phyloP scores from a whole-genome alignment of 192 early-diverging fungal species.

The Rhizophagus prolifer region DNA sequence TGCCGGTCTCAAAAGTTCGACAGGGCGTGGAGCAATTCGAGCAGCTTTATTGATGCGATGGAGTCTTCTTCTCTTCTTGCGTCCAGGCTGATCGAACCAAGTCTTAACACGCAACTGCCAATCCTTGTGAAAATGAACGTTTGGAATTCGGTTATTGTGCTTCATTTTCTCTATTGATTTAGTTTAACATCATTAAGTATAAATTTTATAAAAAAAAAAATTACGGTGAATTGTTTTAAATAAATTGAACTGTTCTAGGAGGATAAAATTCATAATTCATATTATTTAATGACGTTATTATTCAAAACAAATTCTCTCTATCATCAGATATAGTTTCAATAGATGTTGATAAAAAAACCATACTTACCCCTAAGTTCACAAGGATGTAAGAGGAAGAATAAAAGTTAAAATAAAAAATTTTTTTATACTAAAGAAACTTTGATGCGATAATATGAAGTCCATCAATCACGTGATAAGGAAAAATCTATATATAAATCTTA shows the following conservation, averaged over 20 bases:
- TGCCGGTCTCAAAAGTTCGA: conserved; percentile 94
- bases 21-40: conserved; percentile 92
- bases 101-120: conserved; percentile 96
- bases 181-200: background rate
- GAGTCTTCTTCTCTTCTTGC: conserved; percentile 88
- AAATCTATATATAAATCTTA: no score
- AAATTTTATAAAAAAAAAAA: no score
- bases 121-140: conserved; percentile 97
- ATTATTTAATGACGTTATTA: background rate
- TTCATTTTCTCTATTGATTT: conserved; percentile 51
- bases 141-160: conserved; percentile 94
- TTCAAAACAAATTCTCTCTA: background rate
- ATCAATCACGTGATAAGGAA: no score
- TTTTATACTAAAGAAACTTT: background rate
- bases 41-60: conserved; percentile 93
- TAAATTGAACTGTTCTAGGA: no score
- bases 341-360: background rate
- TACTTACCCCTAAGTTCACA: background rate
- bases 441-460: no score
- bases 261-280: background rate
- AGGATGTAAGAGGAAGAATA: background rate
- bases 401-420: background rate
- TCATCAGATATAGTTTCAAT: background rate
- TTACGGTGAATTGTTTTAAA: no score
- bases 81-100: conserved; percentile 97